Evolutionary conservation across 2,329 filamentous ascomycete species (phyloP), one percentile per base, ranked within the genome.

Genomic region (Aspergillus pseudoterreus): DNA sequence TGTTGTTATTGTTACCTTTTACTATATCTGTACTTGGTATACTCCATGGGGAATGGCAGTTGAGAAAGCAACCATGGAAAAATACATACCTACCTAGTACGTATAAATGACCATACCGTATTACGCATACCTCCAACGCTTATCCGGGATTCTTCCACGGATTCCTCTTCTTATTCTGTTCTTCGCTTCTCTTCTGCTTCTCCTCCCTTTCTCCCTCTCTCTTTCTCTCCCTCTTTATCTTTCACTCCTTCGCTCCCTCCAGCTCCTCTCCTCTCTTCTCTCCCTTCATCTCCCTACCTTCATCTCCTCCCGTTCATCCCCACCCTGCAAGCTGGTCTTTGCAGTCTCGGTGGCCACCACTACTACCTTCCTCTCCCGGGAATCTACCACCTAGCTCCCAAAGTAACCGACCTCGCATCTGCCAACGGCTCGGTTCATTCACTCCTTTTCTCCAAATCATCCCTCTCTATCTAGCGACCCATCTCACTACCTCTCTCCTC

Each of bases 261-360:
- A 4, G 9, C 35, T 38, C 14, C 35, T n/a, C 35, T 38, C 33
- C 8, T 35, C 33, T 35, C 33, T 35, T 2, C 35, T 47, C 15
- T 43, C 22, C n/a, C 38, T 41, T 42, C 11, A 14, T 22, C 45
- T 9, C 35, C 44, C 15, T 43, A 17, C n/a, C 38, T 41, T 42
- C 11, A 14, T 22, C 45, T 47, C 8, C 36, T 15, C 44, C 39
- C 43, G 17, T 44, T 54, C 50, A 27, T 47, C 24, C 36, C 30
- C 33, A 44, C 36, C 35, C 45, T 44, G 59, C 58, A 57, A 59
- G 59, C 57, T 60, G 55, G 57, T 50, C 58, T 62, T 57, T 54
- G 60, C 59, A 59, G 59, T 42, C 39, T 22, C 6, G 3, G 39
- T 42, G 11, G 11, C 19, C 6, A 12, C 19, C 6, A 12, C 19